Percentiles rank a stretch among this genome's conserved stretches.
Evolutionary conservation across 352 stramenopile genomes (phyloP).

Genomic region (Globisporangium echinulatum): DNA sequence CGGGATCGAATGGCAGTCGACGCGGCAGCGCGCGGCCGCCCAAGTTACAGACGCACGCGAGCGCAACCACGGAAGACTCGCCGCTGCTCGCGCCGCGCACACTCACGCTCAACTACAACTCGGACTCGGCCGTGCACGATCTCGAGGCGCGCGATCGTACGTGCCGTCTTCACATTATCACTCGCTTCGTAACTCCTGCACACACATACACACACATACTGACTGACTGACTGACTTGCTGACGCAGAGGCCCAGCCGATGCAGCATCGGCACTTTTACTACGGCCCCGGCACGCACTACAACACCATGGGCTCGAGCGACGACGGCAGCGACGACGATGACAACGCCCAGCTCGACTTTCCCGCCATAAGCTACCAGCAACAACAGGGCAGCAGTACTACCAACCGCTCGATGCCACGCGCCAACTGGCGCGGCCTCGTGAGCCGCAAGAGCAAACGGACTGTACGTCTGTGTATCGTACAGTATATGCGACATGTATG

Average conservation of each 20-base stretch:
- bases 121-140: conserved; percentile 74
- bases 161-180: conserved; percentile 3
- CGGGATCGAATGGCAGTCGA: conserved; percentile 1
- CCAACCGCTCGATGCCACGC: conserved; percentile 29
- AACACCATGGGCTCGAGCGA: conserved; percentile 31
- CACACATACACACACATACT: neutral
- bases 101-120: conserved; percentile 82
- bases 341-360: conserved; percentile 36
- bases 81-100: conserved; percentile 40
- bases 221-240: no score
- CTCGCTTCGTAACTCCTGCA: neutral
- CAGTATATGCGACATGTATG: neutral
- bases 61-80: conserved; percentile 27
- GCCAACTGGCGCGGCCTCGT: conserved; percentile 54
- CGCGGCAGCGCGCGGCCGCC: conserved; percentile 6
- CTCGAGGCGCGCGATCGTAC: conserved; percentile 25
- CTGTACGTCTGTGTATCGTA: conserved; percentile 7
- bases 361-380: conserved; percentile 33
- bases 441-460: conserved; percentile 41
- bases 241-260: conserved; percentile 9
- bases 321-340: conserved; percentile 28
- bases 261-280: conserved; percentile 51
- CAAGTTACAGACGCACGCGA: conserved; percentile 11
- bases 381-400: conserved; percentile 8
- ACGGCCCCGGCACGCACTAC: conserved; percentile 49